Evolutionary conservation across 257 asterid species (phyloP).

Genomic region (Verbascum thapsus): DNA sequence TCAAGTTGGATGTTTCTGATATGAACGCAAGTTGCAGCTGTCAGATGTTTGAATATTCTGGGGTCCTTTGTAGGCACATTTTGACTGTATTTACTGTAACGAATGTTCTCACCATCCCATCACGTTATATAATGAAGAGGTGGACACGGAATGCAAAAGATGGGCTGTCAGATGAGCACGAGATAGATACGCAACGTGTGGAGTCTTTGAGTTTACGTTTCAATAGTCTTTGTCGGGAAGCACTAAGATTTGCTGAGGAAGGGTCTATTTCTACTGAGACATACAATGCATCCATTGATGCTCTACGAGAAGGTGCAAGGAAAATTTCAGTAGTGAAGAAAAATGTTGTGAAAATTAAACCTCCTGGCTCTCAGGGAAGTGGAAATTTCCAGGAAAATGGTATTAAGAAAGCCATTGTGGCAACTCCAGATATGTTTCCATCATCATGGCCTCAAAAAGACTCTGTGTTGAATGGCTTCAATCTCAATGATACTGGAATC

Average conservation of each 20-base stretch:
- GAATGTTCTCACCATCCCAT: constrained; percentile 68
- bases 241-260: constrained; percentile 64
- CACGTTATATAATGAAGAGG: constrained; percentile 68
- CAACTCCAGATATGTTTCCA: constrained; percentile 46
- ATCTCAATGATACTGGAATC: constrained; percentile 55
- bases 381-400: constrained; percentile 50
- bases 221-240: constrained; percentile 63
- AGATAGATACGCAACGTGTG: constrained; percentile 31
- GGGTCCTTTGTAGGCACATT: constrained; percentile 73
- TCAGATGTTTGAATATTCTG: constrained; percentile 80
- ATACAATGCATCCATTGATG: constrained; percentile 56
- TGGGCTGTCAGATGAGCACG: constrained; percentile 46
- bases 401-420: constrained; percentile 40
- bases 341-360: constrained; percentile 45
- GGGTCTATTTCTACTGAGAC: constrained; percentile 67
- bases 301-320: constrained; percentile 60
- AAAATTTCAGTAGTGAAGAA: constrained; percentile 56
- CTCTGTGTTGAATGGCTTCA: constrained; percentile 46
- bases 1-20: constrained; percentile 50
- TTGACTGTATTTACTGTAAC: constrained; percentile 82
- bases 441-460: constrained; percentile 73
- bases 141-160: constrained; percentile 68
- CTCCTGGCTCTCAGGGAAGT: constrained; percentile 45
- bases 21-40: constrained; percentile 82
- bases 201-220: constrained; percentile 63